These are phyloP conservation scores for Allantophomopsis cytisporea DNA, from an alignment of 2,329 filamentous ascomycete genomes.

Conservation along the genomic window DNA sequence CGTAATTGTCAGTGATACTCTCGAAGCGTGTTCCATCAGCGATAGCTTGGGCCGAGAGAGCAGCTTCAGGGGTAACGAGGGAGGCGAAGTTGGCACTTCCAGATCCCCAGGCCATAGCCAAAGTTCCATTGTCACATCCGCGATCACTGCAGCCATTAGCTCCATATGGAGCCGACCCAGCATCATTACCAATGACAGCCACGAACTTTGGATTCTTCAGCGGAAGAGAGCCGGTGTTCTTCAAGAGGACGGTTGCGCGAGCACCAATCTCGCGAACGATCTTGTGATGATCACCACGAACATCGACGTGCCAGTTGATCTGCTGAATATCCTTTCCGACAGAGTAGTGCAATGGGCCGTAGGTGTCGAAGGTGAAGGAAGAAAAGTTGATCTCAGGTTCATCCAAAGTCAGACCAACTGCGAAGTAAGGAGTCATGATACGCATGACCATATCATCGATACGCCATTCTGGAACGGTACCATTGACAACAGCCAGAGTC, in stretches of 20 bases:
- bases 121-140: conserved; percentile 42
- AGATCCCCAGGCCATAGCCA: conserved; percentile 71
- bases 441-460: conserved; percentile 87
- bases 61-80: conserved; percentile 63
- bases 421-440: conserved; percentile 60
- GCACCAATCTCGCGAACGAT: conserved; percentile 67
- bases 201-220: conserved; percentile 67
- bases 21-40: conserved; percentile 48
- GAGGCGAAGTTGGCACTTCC: conserved; percentile 65
- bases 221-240: conserved; percentile 67
- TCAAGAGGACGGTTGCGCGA: conserved; percentile 76
- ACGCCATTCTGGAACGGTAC: conserved; percentile 75
- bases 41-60: conserved; percentile 49
- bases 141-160: conserved; percentile 57
- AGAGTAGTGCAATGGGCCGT: conserved; percentile 51
- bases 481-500: conserved; percentile 78
- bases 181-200: conserved; percentile 72
- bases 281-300: conserved; percentile 58
- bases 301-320: conserved; percentile 74
- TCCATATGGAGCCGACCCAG: conserved; percentile 60
- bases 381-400: conserved; percentile 59
- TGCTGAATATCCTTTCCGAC: conserved; percentile 48
- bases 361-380: conserved; percentile 72
- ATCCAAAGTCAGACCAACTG: conserved; percentile 39
- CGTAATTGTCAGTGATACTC: conserved; percentile 52